Evolutionary conservation across 306 rosid genomes (phyloP), one percentile per base, ranked within the genome.

Genomic region (Prosopis cineraria): DNA sequence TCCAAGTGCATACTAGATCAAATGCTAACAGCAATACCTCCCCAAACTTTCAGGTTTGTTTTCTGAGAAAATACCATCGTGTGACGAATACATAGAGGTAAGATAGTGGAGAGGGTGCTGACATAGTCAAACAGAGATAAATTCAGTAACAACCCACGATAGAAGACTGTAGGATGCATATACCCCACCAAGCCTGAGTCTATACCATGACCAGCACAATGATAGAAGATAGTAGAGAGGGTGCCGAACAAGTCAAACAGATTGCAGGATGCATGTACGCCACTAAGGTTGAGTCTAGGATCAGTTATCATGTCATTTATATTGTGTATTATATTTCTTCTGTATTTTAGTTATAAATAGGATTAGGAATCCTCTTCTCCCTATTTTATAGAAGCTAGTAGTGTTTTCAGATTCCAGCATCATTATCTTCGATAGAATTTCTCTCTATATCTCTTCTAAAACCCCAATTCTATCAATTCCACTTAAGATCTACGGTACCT

Each of bases 401-500:
- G 3, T 47, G 55, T 19, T 48, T 48, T 45, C 52, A 45, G 52
- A 45, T 45, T 14, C 55, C 3, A 22, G 55, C 24, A 19, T 19
- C 55, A 48, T 19, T 48, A 48, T 19, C 10, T 48, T 48, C 0
- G 3, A 5, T 24, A 19, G 24, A 19, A 48, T 48, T 7, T 52
- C 59, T 52, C 29, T n/a, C 20, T 52, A 52, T 20, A 19, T n/a
- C 58, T n/a, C 58, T 47, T 50, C 58, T 50, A n/a, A 50, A 52
- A 19, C 27, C 59, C 5, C 7, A 13, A 52, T 19, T 52, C 59
- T 20, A 52, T 7, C 2, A 10, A n/a, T 52, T 22, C 0, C 10
- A 7, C 4, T 39, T 67, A 10, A 16, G 50, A 67, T 39, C 12
- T 67, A 78, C 13, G 20, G 17, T 83, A 95, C 98, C 98, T 92